These are phyloP conservation scores for Pyrenophora seminiperda DNA, from an alignment of 2,329 filamentous ascomycete species.

Conservation along the genomic window DNA sequence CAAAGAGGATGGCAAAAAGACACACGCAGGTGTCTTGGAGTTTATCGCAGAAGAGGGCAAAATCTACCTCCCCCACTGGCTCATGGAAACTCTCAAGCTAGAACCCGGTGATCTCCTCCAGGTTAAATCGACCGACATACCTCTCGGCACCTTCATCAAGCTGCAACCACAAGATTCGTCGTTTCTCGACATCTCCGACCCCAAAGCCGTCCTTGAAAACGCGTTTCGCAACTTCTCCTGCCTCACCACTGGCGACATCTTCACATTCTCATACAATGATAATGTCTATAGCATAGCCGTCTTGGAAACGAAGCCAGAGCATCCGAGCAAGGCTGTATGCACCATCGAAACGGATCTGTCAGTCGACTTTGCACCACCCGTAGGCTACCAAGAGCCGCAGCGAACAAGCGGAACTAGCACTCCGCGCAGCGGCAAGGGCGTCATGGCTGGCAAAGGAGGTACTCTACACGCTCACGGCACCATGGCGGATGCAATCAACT, in stretches of 20 bases:
- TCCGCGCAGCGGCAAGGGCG: constrained; percentile 70
- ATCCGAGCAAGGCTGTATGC: constrained; percentile 82
- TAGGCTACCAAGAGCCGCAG: constrained; percentile 91
- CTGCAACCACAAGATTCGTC: constrained; percentile 90
- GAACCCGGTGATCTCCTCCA: constrained; percentile 95
- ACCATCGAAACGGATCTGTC: constrained; percentile 96
- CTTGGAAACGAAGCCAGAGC: constrained; percentile 86
- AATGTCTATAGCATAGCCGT: constrained; percentile 92
- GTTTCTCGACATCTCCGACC: constrained; percentile 96
- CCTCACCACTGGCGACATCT: constrained; percentile 89
- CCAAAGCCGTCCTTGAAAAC: constrained; percentile 94
- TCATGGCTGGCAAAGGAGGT: constrained; percentile 69
- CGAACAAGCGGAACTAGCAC: constrained; percentile 83
- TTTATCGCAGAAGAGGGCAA: constrained; percentile 98
- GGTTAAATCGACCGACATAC: constrained; percentile 91
- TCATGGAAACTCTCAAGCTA: constrained; percentile 89
- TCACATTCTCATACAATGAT: constrained; percentile 97
- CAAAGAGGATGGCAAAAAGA: constrained; percentile 80
- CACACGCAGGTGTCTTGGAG: constrained; percentile 93
- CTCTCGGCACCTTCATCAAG: constrained; percentile 91
- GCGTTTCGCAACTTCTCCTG: constrained; percentile 96
- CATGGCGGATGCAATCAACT: constrained; percentile 99
- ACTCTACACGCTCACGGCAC: constrained; percentile 82
- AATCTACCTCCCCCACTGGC: constrained; percentile 95
- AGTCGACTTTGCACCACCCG: constrained; percentile 91